These are phyloP conservation scores for Malus hybrid DNA, from an alignment of 331 rosid species.

Conservation along the genomic window DNA sequence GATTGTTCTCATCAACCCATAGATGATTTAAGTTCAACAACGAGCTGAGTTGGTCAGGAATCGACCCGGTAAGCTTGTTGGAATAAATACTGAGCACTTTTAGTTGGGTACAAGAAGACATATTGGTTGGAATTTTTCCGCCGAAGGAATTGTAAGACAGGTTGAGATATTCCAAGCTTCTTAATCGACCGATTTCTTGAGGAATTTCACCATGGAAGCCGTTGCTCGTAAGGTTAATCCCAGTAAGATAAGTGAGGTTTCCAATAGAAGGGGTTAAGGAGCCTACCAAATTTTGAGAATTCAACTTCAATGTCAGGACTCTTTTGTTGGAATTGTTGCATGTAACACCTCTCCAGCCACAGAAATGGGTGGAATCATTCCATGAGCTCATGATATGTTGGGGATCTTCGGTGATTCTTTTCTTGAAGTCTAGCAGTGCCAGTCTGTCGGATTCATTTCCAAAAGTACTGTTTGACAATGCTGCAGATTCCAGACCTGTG, in stretches of 20 bases:
- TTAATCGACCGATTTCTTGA: conserved; percentile 26
- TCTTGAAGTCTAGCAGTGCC: conserved; percentile 34
- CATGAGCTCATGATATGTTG: conserved; percentile 29
- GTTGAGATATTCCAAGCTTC: conserved; percentile 14
- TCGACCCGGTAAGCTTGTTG: neutral
- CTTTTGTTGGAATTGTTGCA: conserved; percentile 32
- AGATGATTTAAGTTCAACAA: neutral
- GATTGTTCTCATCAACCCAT: neutral
- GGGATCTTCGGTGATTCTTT: conserved; percentile 22
- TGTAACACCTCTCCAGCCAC: no score
- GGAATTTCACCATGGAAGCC: conserved; percentile 37
- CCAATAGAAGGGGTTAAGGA: conserved; percentile 35
- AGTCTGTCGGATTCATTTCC: conserved; percentile 28
- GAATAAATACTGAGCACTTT: neutral
- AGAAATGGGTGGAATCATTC: conserved; percentile 35
- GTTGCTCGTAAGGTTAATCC: conserved; percentile 19
- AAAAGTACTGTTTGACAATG: neutral
- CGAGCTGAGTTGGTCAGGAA: conserved; percentile 1
- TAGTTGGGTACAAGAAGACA: conserved; percentile 22
- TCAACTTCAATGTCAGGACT: conserved; percentile 21
- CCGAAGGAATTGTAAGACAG: conserved; percentile 12
- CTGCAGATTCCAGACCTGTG: neutral
- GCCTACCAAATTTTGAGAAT: conserved; percentile 10
- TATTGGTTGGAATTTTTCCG: conserved; percentile 36
- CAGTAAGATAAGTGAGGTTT: conserved; percentile 36